A percentile compares a stretch with the other conserved stretches of the same genome.
These are phyloP conservation scores for Colletotrichum truncatum DNA, from an alignment of 2,329 filamentous ascomycete species.

Conservation along the genomic window DNA sequence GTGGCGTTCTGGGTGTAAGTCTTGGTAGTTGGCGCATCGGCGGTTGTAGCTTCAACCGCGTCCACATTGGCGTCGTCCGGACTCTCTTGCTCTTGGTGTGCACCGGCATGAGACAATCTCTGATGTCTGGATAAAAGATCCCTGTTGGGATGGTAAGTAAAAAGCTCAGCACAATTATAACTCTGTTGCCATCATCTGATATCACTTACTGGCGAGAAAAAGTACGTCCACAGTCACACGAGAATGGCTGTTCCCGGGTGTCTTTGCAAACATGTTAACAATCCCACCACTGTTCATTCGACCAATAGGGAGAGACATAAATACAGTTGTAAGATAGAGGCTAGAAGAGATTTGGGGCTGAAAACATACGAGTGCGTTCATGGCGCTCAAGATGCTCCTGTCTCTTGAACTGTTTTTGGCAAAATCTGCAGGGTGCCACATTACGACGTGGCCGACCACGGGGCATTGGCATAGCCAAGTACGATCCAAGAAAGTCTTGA, in stretches of 20 bases:
- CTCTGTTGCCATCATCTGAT: neutral
- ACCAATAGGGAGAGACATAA: neutral
- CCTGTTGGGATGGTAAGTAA: neutral
- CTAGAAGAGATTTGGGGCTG: neutral
- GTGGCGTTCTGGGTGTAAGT: no score
- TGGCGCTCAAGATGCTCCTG: conserved; percentile 43
- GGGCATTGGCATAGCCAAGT: no score
- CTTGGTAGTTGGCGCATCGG: no score
- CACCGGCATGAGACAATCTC: no score
- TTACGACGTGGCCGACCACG: no score
- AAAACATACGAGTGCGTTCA: conserved; percentile 38
- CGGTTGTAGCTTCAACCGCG: no score
- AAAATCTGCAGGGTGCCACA: conserved; percentile 41
- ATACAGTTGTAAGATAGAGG: neutral
- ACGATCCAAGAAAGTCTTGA: no score
- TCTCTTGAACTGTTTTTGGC: conserved; percentile 41
- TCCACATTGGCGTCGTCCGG: no score
- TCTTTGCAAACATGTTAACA: conserved; percentile 33
- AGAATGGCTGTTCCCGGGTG: conserved; percentile 43
- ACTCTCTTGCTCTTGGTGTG: no score
- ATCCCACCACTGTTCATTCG: no score
- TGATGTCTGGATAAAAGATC: neutral
- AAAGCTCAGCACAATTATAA: no score
- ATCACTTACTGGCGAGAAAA: conserved; percentile 41
- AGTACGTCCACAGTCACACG: conserved; percentile 39